These are phyloP conservation scores for Xylaria sp. DNA, from an alignment of 495 filamentous ascomycete genomes.

Conservation along the genomic window DNA sequence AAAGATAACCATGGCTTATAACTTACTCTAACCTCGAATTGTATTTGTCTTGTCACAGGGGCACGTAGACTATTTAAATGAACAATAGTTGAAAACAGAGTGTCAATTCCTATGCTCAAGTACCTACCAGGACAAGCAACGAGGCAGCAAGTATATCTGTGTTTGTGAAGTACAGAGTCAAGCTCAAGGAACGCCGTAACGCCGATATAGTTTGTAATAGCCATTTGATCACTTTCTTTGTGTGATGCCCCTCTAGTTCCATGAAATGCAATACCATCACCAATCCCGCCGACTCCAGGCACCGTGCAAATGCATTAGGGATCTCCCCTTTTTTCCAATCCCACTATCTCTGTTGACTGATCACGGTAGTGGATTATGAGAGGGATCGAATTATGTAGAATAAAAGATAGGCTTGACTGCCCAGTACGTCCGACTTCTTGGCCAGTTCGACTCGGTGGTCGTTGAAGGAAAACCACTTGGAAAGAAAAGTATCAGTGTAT, in stretches of 20 bases:
- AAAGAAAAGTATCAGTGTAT: conserved; percentile 8
- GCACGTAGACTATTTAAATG: background rate
- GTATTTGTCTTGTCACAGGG: background rate
- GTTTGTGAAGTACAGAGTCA: background rate
- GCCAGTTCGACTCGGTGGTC: conserved; percentile 87
- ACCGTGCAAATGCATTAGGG: conserved; percentile 40
- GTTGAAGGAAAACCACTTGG: conserved; percentile 92
- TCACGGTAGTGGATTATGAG: conserved; percentile 38
- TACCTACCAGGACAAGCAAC: background rate
- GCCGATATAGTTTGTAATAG: conserved; percentile 3
- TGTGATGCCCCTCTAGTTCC: conserved; percentile 36
- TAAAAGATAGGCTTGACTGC: conserved; percentile 82
- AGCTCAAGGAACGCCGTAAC: background rate
- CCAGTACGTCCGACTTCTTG: conserved; percentile 77
- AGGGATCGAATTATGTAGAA: conserved; percentile 81
- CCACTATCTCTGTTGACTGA: background rate
- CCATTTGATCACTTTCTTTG: conserved; percentile 10
- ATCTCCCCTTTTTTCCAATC: background rate
- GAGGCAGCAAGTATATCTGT: background rate
- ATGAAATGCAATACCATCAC: conserved; percentile 26
- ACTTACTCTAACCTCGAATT: background rate
- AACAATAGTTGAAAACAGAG: background rate
- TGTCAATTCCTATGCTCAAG: background rate
- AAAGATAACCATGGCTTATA: no score
- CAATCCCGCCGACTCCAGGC: conserved; percentile 25